Conservation (phyloP, 2,329 filamentous ascomycete species). For the Colletotrichum tabaci region DNA sequence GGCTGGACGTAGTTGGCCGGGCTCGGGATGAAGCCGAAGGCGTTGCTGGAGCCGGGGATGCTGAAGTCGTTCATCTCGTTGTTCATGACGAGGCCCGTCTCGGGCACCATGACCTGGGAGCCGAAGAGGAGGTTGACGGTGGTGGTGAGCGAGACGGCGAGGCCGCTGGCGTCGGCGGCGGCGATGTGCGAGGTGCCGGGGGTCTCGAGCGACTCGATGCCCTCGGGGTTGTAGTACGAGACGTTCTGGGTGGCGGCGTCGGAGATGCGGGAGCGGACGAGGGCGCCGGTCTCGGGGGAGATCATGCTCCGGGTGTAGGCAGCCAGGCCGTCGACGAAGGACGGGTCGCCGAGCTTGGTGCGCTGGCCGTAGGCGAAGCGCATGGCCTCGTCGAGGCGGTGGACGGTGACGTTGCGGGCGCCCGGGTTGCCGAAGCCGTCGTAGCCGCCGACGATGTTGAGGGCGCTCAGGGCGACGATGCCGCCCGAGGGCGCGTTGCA, state of each 20-base stretch:
- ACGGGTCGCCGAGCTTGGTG: constrained; percentile 81
- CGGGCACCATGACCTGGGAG: constrained; percentile 81
- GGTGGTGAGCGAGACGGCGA: constrained; percentile 84
- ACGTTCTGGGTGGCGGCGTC: constrained; percentile 56
- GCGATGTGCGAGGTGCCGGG: constrained; percentile 79
- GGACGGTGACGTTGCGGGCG: constrained; percentile 74
- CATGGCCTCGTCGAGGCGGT: constrained; percentile 87
- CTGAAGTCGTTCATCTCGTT: constrained; percentile 81
- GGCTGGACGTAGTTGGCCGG: constrained; percentile 83
- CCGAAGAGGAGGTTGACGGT: constrained; percentile 89
- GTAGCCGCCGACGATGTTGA: constrained; percentile 85
- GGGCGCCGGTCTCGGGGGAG: constrained; percentile 71
- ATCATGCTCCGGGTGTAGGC: constrained; percentile 76
- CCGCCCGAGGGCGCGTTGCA: constrained; percentile 82
- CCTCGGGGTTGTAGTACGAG: constrained; percentile 61
- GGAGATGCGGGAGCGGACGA: constrained; percentile 63
- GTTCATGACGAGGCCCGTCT: constrained; percentile 84
- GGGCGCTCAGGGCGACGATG: constrained; percentile 76
- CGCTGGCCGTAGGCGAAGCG: constrained; percentile 85
- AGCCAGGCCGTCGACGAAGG: constrained; percentile 74
- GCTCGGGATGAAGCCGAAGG: constrained; percentile 83
- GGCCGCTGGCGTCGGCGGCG: constrained; percentile 76
- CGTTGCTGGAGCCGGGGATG: constrained; percentile 79
- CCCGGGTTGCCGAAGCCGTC: constrained; percentile 71
- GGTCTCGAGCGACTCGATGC: constrained; percentile 68